phyloP scores from a whole-genome alignment of 73 alveolate species.

The Paramecium bursaria region DNA sequence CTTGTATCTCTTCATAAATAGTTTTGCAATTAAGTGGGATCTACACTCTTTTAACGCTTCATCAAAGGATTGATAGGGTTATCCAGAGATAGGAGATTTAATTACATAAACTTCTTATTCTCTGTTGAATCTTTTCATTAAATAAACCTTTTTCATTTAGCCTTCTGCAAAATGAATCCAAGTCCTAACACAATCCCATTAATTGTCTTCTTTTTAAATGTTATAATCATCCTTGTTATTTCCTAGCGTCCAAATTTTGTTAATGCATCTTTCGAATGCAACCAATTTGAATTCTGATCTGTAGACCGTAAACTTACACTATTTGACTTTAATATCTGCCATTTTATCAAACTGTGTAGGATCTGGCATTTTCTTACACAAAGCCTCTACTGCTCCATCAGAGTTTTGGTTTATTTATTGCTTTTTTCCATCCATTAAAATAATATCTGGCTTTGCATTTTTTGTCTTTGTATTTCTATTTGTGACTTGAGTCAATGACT shows the following conservation, averaged over 20 bases:
- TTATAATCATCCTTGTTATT: neutral
- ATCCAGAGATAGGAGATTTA: conserved; percentile 12
- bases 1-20: neutral
- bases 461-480: conserved; percentile 15
- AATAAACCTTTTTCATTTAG: conserved; percentile 37
- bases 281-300: conserved; percentile 6
- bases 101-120: conserved; percentile 27
- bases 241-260: neutral
- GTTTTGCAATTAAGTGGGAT: conserved; percentile 34
- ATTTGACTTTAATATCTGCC: neutral
- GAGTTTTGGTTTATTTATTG: too few relatives aligned
- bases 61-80: conserved; percentile 4
- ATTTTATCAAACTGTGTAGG: neutral
- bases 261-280: neutral
- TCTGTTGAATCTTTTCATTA: conserved; percentile 12
- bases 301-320: neutral
- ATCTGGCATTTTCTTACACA: conserved; percentile 13
- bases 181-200: conserved; percentile 53
- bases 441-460: neutral
- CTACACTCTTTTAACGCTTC: conserved; percentile 37
- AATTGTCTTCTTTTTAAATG: neutral
- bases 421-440: neutral
- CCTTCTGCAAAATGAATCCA: conserved; percentile 44
- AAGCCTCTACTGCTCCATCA: conserved; percentile 56
- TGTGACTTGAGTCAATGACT: neutral